Evolutionary conservation across 1,139 yeast genomes (phyloP), one percentile per base, ranked within the genome.

Genomic region (Geotrichum citri-aurantii): DNA sequence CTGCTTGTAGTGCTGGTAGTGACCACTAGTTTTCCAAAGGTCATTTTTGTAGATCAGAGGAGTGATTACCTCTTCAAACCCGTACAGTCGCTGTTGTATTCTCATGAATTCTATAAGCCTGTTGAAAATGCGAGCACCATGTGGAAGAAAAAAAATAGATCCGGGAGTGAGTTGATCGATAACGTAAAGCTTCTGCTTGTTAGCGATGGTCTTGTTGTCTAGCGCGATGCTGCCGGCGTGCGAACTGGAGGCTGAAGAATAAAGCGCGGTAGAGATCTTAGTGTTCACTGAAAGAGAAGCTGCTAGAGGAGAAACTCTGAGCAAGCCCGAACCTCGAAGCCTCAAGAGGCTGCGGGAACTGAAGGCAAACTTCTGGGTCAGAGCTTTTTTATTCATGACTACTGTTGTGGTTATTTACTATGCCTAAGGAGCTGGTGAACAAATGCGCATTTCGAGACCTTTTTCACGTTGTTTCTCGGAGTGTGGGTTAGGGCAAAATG

Each of bases 1-100:
- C 50, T 89, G 95, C 66, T 88, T 83, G 71, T 93, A 93, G 71
- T 93, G 93, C 26, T 86, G 89, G 97, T 97, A 93, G 73, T 93
- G 99, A 0, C 99, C 99, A 8, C 96, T 88, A 52, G 81, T 83
- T 71, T 91, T 88, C 97, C 97, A 93, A 29, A 93, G 76, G 58
- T 85, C 81, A 61, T 85, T 85, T 68, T 88, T 89, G 75, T 86
- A 95, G 44, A 93, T 88, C 67, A 93, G 79, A 1, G 99, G 99
- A 0, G 98, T 90, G 47, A 93, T 83, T 12, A 93, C 98, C 71
- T 93, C 99, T 62, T 88, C 85, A 68, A 90, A 95, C 0, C 96
- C 97, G 65, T 87, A 88, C 64, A 82, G 82, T 49, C 83, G 79
- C 68, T 91, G 96, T 65, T 86, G 96, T 56, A 84, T 76, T 70